Conservation (phyloP, 352 stramenopile genomes). For the Phytophthora capsici region DNA sequence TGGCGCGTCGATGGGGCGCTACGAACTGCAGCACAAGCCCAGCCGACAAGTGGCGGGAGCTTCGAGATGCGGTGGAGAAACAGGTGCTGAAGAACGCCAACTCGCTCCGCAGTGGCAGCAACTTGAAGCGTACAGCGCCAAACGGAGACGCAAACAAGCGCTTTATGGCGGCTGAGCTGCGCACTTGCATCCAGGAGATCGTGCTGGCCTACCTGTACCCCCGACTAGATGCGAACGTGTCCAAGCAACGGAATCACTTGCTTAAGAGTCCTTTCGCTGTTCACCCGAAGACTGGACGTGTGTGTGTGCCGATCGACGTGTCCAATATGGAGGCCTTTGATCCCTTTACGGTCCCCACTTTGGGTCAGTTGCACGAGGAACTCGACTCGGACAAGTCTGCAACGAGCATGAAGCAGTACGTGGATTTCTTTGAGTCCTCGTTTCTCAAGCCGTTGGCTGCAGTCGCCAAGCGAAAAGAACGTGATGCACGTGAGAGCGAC, state of each 20-base stretch:
- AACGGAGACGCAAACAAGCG: constrained; percentile 61
- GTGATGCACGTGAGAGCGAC: constrained; percentile 65
- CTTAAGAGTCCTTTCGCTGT: constrained; percentile 99
- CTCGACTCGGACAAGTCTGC: constrained; percentile 66
- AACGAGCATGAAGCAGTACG: constrained; percentile 79
- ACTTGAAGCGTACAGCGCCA: constrained; percentile 49
- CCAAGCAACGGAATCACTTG: constrained; percentile 99
- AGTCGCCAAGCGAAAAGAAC: constrained; percentile 75
- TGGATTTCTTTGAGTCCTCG: constrained; percentile 73
- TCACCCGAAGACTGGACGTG: constrained; percentile 97
- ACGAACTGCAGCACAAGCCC: constrained; percentile 62
- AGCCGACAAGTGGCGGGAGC: constrained; percentile 90
- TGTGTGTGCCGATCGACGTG: constrained; percentile 97
- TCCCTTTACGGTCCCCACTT: constrained; percentile 85
- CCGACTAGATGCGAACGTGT: constrained; percentile 99
- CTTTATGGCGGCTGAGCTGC: constrained; percentile 66
- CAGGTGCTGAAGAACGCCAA: constrained; percentile 58
- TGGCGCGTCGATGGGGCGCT: constrained; percentile 67
- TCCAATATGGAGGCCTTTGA: constrained; percentile 87
- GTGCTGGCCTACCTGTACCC: constrained; percentile 98
- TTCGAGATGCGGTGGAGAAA: constrained; percentile 75
- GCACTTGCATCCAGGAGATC: constrained; percentile 94
- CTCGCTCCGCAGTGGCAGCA: constrained; percentile 52
- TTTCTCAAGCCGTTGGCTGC: constrained; percentile 76
- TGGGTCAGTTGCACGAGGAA: constrained; percentile 83